Evolutionary conservation across 441 rosid genomes (phyloP).

Genomic region (Gossypium davidsonii): DNA sequence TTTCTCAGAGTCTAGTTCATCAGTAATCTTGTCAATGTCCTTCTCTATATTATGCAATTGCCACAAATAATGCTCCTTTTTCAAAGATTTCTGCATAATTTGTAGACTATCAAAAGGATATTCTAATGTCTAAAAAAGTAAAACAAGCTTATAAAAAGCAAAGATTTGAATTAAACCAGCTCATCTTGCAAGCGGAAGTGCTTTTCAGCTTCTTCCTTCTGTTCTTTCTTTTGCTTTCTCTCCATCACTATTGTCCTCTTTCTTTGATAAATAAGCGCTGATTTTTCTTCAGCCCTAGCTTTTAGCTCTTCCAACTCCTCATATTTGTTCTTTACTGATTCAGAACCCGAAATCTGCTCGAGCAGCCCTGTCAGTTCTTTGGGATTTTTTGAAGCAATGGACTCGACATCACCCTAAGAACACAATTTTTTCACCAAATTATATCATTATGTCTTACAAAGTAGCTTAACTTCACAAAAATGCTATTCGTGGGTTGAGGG

Average conservation of each 20-base stretch:
- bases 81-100: slow-evolving; percentile 67
- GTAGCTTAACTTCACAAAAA: background rate
- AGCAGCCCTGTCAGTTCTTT: slow-evolving; percentile 86
- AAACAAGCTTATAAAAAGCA: slow-evolving; percentile 9
- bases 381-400: slow-evolving; percentile 94
- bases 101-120: slow-evolving; percentile 11
- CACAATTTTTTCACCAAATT: background rate
- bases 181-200: slow-evolving; percentile 82
- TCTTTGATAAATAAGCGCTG: slow-evolving; percentile 76
- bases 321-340: slow-evolving; percentile 86
- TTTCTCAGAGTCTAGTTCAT: slow-evolving; percentile 69
- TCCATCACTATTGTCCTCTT: slow-evolving; percentile 76
- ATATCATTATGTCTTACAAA: background rate
- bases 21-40: slow-evolving; percentile 55
- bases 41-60: slow-evolving; percentile 73
- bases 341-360: slow-evolving; percentile 97
- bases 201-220: slow-evolving; percentile 98
- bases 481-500: background rate
- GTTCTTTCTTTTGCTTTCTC: slow-evolving; percentile 97
- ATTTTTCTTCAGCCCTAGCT: slow-evolving; percentile 75
- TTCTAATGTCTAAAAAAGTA: background rate
- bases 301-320: slow-evolving; percentile 76
- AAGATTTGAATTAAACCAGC: slow-evolving; percentile 46
- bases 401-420: slow-evolving; percentile 94
- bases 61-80: slow-evolving; percentile 82